phyloP scores from a whole-genome alignment of 495 filamentous ascomycete species.

The Astrothelium subdiscretum region DNA sequence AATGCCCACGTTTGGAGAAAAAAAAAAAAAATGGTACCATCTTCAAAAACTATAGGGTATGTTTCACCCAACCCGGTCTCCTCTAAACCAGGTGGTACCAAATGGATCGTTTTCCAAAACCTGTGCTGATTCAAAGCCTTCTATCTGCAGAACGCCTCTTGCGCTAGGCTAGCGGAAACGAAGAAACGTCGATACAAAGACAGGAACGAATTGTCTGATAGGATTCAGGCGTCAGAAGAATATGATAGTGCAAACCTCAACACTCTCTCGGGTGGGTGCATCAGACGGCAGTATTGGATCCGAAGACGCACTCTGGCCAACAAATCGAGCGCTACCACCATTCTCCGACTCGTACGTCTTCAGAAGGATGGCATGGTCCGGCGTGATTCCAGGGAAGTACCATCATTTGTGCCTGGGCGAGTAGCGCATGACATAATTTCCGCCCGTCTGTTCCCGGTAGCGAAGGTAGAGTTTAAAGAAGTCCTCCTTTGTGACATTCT shows the following conservation, averaged over 20 bases:
- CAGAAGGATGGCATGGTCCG: conserved; percentile 21
- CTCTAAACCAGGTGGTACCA: too few species aligned
- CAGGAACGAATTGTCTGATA: too few species aligned
- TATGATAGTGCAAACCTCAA: conserved; percentile 18
- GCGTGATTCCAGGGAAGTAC: conserved; percentile 25
- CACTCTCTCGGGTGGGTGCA: conserved; percentile 15
- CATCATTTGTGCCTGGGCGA: conserved; percentile 21
- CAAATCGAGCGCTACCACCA: conserved; percentile 15
- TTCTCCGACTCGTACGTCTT: conserved; percentile 24
- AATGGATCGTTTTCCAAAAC: too few species aligned
- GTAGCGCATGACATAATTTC: conserved; percentile 28
- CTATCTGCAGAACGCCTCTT: too few species aligned
- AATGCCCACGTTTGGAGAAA: too few species aligned
- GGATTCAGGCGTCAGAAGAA: conserved; percentile 11
- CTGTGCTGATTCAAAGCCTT: too few species aligned
- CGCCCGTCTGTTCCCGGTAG: conserved; percentile 25
- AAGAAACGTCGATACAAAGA: neutral
- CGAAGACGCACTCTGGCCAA: conserved; percentile 15
- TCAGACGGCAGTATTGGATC: conserved; percentile 11
- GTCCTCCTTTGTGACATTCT: conserved; percentile 16
- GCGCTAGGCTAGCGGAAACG: too few species aligned
- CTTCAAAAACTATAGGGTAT: too few species aligned
- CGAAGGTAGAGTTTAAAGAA: conserved; percentile 28
- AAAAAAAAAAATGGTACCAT: too few species aligned
- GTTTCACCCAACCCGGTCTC: too few species aligned